Percentiles rank a stretch among this genome's conserved stretches.
Conservation (phyloP, 2,329 filamentous ascomycete species). For the Ophiostoma fasciatum region DNA sequence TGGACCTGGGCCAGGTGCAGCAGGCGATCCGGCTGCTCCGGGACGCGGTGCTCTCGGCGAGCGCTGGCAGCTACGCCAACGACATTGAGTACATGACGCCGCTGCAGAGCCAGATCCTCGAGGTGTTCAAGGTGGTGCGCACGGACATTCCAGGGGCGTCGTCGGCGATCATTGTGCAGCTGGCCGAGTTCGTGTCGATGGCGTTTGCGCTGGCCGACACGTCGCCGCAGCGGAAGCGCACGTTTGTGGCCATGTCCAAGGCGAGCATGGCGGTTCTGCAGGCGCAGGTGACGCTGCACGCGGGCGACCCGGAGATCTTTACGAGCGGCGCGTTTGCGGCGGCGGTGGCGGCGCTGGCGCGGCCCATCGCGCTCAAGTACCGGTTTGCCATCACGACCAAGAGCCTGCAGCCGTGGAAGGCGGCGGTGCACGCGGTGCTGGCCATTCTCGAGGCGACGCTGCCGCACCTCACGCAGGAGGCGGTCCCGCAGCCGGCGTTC, state of each 20-base stretch:
- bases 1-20: slow-evolving; percentile 47
- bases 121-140: slow-evolving; percentile 51
- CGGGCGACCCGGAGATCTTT: slow-evolving; percentile 52
- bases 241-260: slow-evolving; percentile 82
- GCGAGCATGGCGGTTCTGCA: slow-evolving; percentile 59
- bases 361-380: slow-evolving; percentile 68
- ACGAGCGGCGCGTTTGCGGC: slow-evolving; percentile 48
- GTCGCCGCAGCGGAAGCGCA: slow-evolving; percentile 38
- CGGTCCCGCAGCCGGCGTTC: slow-evolving; percentile 28
- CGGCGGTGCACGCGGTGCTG: slow-evolving; percentile 58
- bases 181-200: slow-evolving; percentile 56
- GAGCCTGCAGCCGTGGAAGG: slow-evolving; percentile 59
- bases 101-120: slow-evolving; percentile 55
- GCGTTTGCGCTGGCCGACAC: slow-evolving; percentile 38
- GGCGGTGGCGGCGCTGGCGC: slow-evolving; percentile 51
- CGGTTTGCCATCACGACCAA: slow-evolving; percentile 58
- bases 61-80: slow-evolving; percentile 49
- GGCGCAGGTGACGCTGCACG: slow-evolving; percentile 42
- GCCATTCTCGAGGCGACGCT: slow-evolving; percentile 53
- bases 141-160: slow-evolving; percentile 51
- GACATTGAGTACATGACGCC: slow-evolving; percentile 61
- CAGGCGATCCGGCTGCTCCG: slow-evolving; percentile 59
- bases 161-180: slow-evolving; percentile 50
- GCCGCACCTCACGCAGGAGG: slow-evolving; percentile 37
- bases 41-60: slow-evolving; percentile 55